Percentiles rank a stretch among this genome's conserved stretches.
phyloP scores from a whole-genome alignment of 106 monocot species.

The Platanthera guangdongensis region DNA sequence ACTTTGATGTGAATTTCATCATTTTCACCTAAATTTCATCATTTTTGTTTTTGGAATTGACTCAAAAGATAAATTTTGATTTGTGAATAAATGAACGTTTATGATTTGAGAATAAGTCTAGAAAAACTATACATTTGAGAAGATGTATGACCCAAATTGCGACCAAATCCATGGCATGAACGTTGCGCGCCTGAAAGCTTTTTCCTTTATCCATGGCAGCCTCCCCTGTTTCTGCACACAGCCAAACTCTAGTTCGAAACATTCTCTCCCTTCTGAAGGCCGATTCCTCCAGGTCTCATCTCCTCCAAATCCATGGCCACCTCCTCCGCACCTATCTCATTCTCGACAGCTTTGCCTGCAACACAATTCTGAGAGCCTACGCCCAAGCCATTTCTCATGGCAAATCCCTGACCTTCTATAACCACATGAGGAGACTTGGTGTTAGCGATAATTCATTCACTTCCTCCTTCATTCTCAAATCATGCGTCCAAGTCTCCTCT shows the following conservation, averaged over 20 bases:
- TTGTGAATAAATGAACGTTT: no score
- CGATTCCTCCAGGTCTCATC: constrained; percentile 17
- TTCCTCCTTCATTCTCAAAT: constrained; percentile 49
- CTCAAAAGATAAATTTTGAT: no score
- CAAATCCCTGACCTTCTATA: constrained; percentile 33
- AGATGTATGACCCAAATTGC: no score
- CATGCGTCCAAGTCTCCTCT: constrained; percentile 20
- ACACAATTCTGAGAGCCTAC: constrained; percentile 31
- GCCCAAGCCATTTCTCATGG: constrained; percentile 17
- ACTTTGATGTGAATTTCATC: no score
- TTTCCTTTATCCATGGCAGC: not conserved
- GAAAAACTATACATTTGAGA: no score
- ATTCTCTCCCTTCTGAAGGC: constrained; percentile 15
- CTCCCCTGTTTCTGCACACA: not conserved
- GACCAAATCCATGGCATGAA: no score
- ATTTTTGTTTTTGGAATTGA: no score
- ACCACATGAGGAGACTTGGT: constrained; percentile 24
- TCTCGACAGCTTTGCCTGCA: constrained; percentile 27
- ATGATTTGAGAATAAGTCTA: no score
- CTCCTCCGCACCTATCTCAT: constrained; percentile 34
- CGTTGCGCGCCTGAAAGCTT: not conserved
- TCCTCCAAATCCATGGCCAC: constrained; percentile 46
- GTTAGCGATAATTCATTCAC: constrained; percentile 33
- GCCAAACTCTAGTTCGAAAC: not conserved
- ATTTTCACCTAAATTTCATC: no score